A percentile compares a stretch with the other conserved stretches of the same genome.
phyloP scores from a whole-genome alignment of 2,329 filamentous ascomycete species.

The Colletotrichum agaves region DNA sequence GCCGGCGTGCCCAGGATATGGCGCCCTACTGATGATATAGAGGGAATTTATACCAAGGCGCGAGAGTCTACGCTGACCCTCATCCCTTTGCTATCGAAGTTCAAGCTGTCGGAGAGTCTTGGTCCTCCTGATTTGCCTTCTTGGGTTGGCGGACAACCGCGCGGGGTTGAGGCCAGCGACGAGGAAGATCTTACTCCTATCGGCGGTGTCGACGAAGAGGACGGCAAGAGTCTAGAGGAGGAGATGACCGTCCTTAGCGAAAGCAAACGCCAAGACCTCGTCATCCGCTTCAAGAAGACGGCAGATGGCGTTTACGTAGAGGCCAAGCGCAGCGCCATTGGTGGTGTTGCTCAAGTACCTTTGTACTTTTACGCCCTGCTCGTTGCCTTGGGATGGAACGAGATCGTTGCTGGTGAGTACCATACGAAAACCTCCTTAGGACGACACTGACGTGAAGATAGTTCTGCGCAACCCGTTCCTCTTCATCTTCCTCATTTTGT shows the following conservation, averaged over 20 bases:
- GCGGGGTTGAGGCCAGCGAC: constrained; percentile 79
- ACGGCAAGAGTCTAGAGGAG: constrained; percentile 93
- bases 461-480: constrained; percentile 94
- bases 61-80: constrained; percentile 91
- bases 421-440: background rate
- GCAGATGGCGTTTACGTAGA: constrained; percentile 98
- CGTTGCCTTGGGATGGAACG: constrained; percentile 96
- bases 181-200: constrained; percentile 92
- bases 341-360: constrained; percentile 92
- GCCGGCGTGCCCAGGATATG: constrained; percentile 94
- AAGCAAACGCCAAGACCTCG: constrained; percentile 88
- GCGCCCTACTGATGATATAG: constrained; percentile 96
- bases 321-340: constrained; percentile 95
- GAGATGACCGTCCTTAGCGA: constrained; percentile 96
- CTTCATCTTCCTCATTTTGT: constrained; percentile 86
- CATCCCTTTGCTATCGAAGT: constrained; percentile 88
- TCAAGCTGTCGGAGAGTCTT: constrained; percentile 80
- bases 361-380: constrained; percentile 94
- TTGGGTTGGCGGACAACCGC: constrained; percentile 84
- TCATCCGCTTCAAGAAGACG: constrained; percentile 96
- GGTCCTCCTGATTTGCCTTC: constrained; percentile 82
- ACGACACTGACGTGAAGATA: constrained; percentile 50
- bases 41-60: constrained; percentile 91
- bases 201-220: constrained; percentile 93
- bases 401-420: constrained; percentile 87